Evolutionary conservation across 306 rosid species (phyloP).

Genomic region (Acacia melanoxylon): DNA sequence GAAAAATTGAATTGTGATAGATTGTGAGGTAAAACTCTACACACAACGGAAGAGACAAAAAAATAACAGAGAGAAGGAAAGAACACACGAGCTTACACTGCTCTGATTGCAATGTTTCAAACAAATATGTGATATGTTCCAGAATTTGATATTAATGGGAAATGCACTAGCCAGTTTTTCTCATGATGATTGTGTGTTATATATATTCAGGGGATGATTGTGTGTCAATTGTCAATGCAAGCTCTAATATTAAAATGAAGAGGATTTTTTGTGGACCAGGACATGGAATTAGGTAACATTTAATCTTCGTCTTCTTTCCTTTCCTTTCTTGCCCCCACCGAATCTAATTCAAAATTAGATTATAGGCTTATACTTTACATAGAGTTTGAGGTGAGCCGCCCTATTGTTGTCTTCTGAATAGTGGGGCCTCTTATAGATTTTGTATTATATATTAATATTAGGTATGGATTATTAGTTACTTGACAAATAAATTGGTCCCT

Average conservation of each 20-base stretch:
- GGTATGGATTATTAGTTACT: not conserved
- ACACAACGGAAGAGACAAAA: not conserved
- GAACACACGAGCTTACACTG: not conserved
- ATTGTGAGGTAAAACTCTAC: not conserved
- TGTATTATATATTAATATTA: not conserved
- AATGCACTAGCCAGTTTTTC: conserved; percentile 17
- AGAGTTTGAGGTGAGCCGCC: not conserved
- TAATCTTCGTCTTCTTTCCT: conserved; percentile 4
- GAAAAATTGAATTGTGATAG: not conserved
- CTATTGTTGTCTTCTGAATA: not conserved
- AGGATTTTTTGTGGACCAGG: conserved; percentile 93
- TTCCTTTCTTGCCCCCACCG: not conserved
- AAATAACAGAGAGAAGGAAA: not conserved
- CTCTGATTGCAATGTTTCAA: not conserved
- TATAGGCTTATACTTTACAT: not conserved
- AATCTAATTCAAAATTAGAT: conserved; percentile 5
- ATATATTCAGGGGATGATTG: conserved; percentile 89
- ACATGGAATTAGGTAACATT: conserved; percentile 90
- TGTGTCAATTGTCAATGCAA: conserved; percentile 90
- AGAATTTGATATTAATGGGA: not conserved
- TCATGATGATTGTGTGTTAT: conserved; percentile 21
- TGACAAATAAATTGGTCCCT: conserved; percentile 4
- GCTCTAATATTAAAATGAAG: conserved; percentile 92
- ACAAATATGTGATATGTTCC: not conserved
- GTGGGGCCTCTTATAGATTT: not conserved